Evolutionary conservation across 306 rosid genomes (phyloP).

Genomic region (Cotoneaster glaucophyllus): DNA sequence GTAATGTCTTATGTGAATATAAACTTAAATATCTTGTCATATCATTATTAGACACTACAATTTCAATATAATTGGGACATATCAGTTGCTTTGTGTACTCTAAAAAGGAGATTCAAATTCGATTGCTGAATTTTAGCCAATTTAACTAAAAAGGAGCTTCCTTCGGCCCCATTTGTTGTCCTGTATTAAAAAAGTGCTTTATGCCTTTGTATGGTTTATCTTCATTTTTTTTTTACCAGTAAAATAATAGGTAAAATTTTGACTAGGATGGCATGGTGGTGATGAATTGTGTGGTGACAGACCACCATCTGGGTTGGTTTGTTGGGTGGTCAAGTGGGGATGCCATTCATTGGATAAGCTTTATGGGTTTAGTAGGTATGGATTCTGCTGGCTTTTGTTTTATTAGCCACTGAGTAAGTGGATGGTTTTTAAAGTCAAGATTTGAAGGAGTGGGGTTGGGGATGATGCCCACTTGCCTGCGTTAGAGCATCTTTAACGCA

Average conservation of each 20-base stretch:
- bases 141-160: no score
- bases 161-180: background rate
- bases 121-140: background rate
- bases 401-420: slow-evolving; percentile 15
- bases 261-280: background rate
- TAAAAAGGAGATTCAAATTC: no score
- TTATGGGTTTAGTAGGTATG: background rate
- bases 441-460: slow-evolving; percentile 9
- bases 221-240: background rate
- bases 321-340: background rate
- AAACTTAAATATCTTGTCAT: background rate
- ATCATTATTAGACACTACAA: no score
- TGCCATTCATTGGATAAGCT: background rate
- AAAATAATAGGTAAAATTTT: background rate
- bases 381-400: slow-evolving; percentile 9
- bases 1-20: background rate
- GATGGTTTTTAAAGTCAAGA: slow-evolving; percentile 16
- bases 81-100: no score
- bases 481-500: no score
- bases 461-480: slow-evolving; percentile 14
- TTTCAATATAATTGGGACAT: no score
- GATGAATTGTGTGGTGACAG: slow-evolving; percentile 1
- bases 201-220: background rate
- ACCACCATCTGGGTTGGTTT: background rate
- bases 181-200: background rate